Conservation (phyloP, 164 flowering plant species). For the Liriodendron chinense region DNA sequence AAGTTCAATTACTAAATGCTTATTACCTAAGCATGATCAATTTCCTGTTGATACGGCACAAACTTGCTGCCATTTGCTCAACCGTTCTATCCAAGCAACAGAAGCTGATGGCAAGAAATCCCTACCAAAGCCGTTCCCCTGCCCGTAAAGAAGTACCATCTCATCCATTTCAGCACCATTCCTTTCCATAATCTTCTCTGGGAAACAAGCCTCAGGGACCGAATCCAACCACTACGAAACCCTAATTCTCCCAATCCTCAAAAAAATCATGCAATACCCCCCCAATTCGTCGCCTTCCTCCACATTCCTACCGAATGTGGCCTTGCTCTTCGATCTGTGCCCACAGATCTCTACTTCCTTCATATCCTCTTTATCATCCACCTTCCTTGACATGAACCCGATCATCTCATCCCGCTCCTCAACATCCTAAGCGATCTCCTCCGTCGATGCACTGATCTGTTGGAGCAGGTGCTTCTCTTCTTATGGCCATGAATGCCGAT, state of each 20-base stretch:
- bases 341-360: too few relatives aligned
- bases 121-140: slow-evolving; percentile 27
- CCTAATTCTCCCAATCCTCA: slow-evolving; percentile 37
- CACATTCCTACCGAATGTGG: too few relatives aligned
- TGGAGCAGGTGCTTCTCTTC: slow-evolving; percentile 62
- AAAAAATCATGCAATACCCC: slow-evolving; percentile 14
- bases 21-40: too few relatives aligned
- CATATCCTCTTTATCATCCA: too few relatives aligned
- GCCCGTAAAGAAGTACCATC: slow-evolving; percentile 23
- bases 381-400: too few relatives aligned
- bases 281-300: slow-evolving; percentile 29
- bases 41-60: too few relatives aligned
- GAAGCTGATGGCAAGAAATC: slow-evolving; percentile 49
- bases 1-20: too few relatives aligned
- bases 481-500: slow-evolving; percentile 76
- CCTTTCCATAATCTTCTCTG: too few relatives aligned
- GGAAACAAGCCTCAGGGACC: slow-evolving; percentile 26
- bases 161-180: slow-evolving; percentile 11
- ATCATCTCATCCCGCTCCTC: too few relatives aligned
- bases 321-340: too few relatives aligned
- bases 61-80: slow-evolving; percentile 60
- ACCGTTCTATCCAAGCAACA: slow-evolving; percentile 54
- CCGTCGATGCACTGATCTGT: slow-evolving; percentile 48
- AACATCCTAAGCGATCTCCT: slow-evolving; percentile 39
- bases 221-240: slow-evolving; percentile 36